These are phyloP conservation scores for Lanmaoa rubissima DNA, from an alignment of 768 basidiomycete species.

Conservation along the genomic window DNA sequence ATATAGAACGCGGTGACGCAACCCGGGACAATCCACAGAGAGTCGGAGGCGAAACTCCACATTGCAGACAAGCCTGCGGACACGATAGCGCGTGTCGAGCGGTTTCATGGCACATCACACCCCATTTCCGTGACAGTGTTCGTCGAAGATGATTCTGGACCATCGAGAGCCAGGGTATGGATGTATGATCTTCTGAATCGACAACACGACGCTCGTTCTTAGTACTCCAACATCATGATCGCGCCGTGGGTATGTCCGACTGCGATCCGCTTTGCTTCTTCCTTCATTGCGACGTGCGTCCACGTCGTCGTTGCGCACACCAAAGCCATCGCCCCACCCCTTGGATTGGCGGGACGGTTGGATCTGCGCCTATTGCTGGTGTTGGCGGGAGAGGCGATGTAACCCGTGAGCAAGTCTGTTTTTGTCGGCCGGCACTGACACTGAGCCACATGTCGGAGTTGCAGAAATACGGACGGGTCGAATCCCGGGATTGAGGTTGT, in stretches of 20 bases:
- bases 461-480: slow-evolving; percentile 72
- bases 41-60: slow-evolving; percentile 61
- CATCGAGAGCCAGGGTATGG: no score
- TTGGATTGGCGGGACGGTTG: background rate
- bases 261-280: no score
- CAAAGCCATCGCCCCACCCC: slow-evolving; percentile 40
- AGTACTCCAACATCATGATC: no score
- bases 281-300: no score
- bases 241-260: no score
- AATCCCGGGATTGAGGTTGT: slow-evolving; percentile 81
- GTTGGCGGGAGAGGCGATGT: slow-evolving; percentile 27
- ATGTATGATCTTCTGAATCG: no score
- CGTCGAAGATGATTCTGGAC: slow-evolving; percentile 34
- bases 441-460: slow-evolving; percentile 4
- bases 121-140: slow-evolving; percentile 42
- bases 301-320: slow-evolving; percentile 49
- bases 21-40: background rate
- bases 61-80: slow-evolving; percentile 55
- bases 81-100: slow-evolving; percentile 44
- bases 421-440: slow-evolving; percentile 15
- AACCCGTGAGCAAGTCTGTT: slow-evolving; percentile 25
- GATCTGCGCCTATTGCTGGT: background rate
- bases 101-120: slow-evolving; percentile 30
- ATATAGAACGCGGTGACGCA: slow-evolving; percentile 15
- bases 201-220: no score